Conservation (phyloP, 768 basidiomycete genomes). For the Auriscalpium vulgare region DNA sequence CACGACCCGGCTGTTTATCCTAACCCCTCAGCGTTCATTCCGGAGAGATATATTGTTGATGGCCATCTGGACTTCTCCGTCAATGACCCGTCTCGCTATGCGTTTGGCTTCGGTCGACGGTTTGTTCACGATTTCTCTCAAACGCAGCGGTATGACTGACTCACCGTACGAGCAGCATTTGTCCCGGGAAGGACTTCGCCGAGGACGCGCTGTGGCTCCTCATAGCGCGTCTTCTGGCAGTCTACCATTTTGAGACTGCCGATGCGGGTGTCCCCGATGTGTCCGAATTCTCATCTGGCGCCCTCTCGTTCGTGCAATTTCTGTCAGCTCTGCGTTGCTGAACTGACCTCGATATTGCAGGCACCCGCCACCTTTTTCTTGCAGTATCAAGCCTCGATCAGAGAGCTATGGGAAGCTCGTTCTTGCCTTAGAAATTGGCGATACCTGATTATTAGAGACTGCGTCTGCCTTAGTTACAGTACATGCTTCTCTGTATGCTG, state of each 20-base stretch:
- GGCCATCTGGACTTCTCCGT: background rate
- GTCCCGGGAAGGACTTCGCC: background rate
- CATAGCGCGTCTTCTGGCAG: background rate
- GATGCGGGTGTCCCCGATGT: background rate
- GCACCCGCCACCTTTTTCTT: too few relatives aligned
- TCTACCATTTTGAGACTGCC: background rate
- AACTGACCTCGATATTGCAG: too few relatives aligned
- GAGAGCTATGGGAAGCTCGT: too few relatives aligned
- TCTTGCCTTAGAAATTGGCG: too few relatives aligned
- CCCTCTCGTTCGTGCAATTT: background rate
- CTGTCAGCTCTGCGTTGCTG: too few relatives aligned
- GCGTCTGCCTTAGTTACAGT: too few relatives aligned
- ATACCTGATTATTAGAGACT: too few relatives aligned
- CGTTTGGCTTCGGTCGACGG: background rate
- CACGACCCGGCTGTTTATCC: slow-evolving; percentile 9
- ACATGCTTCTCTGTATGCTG: too few relatives aligned
- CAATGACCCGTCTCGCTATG: background rate
- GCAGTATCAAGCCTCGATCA: too few relatives aligned
- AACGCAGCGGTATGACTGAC: too few relatives aligned
- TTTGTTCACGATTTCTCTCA: background rate
- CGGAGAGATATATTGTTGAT: slow-evolving; percentile 14
- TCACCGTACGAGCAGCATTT: background rate
- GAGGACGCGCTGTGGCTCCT: background rate
- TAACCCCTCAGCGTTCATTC: slow-evolving; percentile 11
- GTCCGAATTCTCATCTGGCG: background rate